Evolutionary conservation across 768 basidiomycete species (phyloP).

Genomic region (Asterophora parasitica): DNA sequence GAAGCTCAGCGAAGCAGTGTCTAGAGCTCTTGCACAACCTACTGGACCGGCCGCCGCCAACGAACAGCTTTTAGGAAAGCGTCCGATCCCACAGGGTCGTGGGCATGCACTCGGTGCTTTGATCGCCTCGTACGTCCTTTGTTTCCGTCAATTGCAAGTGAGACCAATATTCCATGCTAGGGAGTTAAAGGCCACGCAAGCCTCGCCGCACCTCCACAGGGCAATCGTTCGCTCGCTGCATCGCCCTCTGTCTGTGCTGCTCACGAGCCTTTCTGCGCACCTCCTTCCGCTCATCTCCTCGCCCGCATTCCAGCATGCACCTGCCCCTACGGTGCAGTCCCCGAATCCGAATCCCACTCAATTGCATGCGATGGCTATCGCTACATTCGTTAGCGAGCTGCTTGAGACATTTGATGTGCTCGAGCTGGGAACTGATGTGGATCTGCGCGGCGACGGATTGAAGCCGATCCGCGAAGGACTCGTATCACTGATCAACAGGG

Average conservation of each 20-base stretch:
- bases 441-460: conserved; percentile 62
- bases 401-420: conserved; percentile 67
- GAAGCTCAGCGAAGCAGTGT: conserved; percentile 78
- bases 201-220: conserved; percentile 59
- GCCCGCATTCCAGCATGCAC: conserved; percentile 49
- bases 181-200: conserved; percentile 61
- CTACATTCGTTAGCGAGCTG: conserved; percentile 69
- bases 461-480: conserved; percentile 68
- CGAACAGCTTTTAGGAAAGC: conserved; percentile 61
- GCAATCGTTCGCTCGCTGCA: conserved; percentile 73
- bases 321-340: conserved; percentile 44
- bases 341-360: conserved; percentile 63
- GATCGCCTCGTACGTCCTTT: conserved; percentile 60
- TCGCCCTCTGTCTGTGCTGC: conserved; percentile 69
- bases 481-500: conserved; percentile 59
- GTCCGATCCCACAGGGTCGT: conserved; percentile 70
- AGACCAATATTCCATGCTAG: conserved; percentile 30
- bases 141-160: conserved; percentile 8
- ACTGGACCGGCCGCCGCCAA: conserved; percentile 42
- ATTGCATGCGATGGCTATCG: conserved; percentile 63
- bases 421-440: conserved; percentile 55
- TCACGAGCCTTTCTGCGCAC: conserved; percentile 64
- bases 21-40: conserved; percentile 68
- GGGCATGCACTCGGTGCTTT: conserved; percentile 62
- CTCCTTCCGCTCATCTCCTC: conserved; percentile 66